A percentile compares a stretch with the other conserved stretches of the same genome.
phyloP scores from a whole-genome alignment of 2,329 filamentous ascomycete species.

The Aureobasidium pullulans region DNA sequence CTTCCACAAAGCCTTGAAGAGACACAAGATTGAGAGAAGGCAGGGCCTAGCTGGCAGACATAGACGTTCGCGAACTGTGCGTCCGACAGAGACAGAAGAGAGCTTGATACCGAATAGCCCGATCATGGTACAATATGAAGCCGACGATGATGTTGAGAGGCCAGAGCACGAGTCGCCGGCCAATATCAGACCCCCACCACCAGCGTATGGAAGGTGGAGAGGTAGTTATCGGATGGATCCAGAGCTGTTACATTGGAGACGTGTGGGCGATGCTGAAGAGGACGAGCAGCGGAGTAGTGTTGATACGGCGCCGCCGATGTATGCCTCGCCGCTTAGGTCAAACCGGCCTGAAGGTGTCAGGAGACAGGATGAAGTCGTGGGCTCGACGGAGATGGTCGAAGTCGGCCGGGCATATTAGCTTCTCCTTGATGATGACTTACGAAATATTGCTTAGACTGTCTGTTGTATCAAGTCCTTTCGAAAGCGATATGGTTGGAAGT shows the following conservation, averaged over 20 bases:
- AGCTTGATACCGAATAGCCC: constrained; percentile 2
- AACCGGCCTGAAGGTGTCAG: too few relatives aligned
- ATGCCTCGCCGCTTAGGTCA: not conserved
- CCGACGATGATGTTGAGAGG: not conserved
- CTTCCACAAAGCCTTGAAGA: not conserved
- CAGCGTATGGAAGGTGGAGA: constrained; percentile 5
- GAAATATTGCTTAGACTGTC: not conserved
- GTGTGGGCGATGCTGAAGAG: not conserved
- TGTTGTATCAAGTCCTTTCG: not conserved
- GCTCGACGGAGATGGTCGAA: not conserved
- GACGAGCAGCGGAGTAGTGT: not conserved
- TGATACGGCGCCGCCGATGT: constrained; percentile 3
- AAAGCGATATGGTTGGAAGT: too few relatives aligned
- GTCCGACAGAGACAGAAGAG: not conserved
- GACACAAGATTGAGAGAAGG: not conserved
- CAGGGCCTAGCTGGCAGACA: not conserved
- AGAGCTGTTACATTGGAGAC: not conserved
- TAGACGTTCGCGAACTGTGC: not conserved
- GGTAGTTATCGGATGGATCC: not conserved
- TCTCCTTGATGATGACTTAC: not conserved
- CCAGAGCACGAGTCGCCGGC: not conserved
- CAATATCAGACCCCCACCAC: not conserved
- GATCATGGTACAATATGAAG: constrained; percentile 4
- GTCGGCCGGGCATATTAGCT: not conserved
- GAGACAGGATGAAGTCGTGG: not conserved